Evolutionary conservation across 2,329 filamentous ascomycete species (phyloP).

Genomic region (Pseudocercospora crystallina): DNA sequence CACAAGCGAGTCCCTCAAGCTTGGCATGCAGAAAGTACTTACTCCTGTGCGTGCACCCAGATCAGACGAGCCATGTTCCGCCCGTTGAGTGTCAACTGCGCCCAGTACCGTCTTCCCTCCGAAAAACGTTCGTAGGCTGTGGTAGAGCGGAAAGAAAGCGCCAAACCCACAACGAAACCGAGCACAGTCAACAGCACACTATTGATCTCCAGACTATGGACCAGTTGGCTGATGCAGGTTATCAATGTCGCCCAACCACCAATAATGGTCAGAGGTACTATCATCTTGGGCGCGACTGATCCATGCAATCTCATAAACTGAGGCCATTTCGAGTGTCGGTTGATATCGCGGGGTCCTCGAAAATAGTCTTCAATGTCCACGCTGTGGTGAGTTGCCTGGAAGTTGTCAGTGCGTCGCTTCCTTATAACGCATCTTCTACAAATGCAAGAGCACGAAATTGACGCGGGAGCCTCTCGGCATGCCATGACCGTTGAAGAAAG

Average conservation of each 20-base stretch:
- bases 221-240: slow-evolving; percentile 54
- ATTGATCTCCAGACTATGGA: slow-evolving; percentile 54
- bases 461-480: not conserved
- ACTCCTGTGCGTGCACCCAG: slow-evolving; percentile 73
- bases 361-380: slow-evolving; percentile 34
- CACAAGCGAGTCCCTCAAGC: too few species aligned
- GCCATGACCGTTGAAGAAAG: too few species aligned
- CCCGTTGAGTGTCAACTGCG: slow-evolving; percentile 53
- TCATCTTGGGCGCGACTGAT: slow-evolving; percentile 71
- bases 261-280: slow-evolving; percentile 65
- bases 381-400: slow-evolving; percentile 18
- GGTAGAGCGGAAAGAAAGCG: slow-evolving; percentile 74
- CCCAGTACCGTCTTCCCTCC: slow-evolving; percentile 66
- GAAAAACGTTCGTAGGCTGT: slow-evolving; percentile 70
- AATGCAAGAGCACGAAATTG: not conserved
- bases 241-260: slow-evolving; percentile 66
- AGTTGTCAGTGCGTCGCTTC: too few species aligned
- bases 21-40: not conserved
- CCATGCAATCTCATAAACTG: slow-evolving; percentile 74
- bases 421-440: not conserved
- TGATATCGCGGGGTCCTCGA: slow-evolving; percentile 61
- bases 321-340: slow-evolving; percentile 74
- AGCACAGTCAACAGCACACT: slow-evolving; percentile 72
- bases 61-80: slow-evolving; percentile 67
- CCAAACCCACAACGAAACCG: slow-evolving; percentile 78